Percentiles rank a stretch among this genome's conserved stretches.
Conservation (phyloP, 129 eudicot genomes). For the Artemisia argyi region DNA sequence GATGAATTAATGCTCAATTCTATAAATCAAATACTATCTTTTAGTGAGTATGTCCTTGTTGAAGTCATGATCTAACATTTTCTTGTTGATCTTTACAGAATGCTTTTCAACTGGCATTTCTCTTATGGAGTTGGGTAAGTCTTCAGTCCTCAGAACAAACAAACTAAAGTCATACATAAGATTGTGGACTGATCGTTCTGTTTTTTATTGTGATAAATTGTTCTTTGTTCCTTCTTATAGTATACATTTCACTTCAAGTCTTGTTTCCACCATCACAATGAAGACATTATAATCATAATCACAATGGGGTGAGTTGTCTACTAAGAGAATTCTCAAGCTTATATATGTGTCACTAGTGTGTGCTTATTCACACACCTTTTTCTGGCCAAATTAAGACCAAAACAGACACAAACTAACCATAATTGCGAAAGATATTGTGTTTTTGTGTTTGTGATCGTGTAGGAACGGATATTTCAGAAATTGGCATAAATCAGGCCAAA, state of each 20-base stretch:
- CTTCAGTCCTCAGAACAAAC: not conserved
- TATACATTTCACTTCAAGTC: constrained; percentile 49
- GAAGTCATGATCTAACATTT: constrained; percentile 14
- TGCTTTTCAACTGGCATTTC: constrained; percentile 68
- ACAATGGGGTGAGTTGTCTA: constrained; percentile 54
- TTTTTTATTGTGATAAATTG: not conserved
- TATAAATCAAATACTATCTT: not conserved
- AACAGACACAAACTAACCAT: no score
- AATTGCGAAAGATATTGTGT: no score
- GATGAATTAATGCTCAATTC: not conserved
- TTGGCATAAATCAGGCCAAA: no score
- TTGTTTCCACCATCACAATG: constrained; percentile 50
- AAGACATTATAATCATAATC: constrained; percentile 48
- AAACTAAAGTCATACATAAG: not conserved
- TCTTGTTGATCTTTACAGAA: constrained; percentile 39
- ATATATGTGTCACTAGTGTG: not conserved
- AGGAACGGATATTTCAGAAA: no score
- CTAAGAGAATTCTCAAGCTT: not conserved
- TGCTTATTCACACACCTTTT: no score
- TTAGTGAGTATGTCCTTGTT: not conserved
- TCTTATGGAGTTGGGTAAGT: constrained; percentile 74
- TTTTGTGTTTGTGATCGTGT: no score
- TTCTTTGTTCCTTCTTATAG: constrained; percentile 23
- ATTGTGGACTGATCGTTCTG: not conserved
- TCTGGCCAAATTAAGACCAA: no score